Base-by-base conservation (phyloP, 176 grass and related monocot genomes). In the Eragrostis nindensis region DNA sequence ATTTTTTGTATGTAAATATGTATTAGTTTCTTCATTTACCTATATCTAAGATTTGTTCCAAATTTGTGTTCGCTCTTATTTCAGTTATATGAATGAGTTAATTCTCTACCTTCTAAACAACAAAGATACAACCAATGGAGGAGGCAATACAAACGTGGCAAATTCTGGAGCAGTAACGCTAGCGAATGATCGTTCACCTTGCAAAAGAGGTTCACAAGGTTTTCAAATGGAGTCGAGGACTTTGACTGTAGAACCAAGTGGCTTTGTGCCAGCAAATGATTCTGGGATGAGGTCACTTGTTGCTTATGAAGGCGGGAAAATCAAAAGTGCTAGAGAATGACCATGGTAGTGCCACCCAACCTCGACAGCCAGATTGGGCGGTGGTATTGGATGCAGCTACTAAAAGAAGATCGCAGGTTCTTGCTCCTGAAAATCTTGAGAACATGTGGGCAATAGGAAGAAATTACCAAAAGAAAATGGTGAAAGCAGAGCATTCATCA, bases 381-480 rank as follows among this genome's bases (percentile, higher is more conserved):
- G 13, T 84, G 54, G 75, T 75, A 86, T 73, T 98, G 70, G 96
- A 95, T 62, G 96, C 96, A 83, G 90, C 92, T 87, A 93, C 90
- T 64, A 91, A 95, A 91, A 98, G 96, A 67, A 77, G 92, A 79
- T 87, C 86, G 70, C 66, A 98, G 71, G 88, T 98, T 77, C 92
- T 98, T 89, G 90, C 92, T 46, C 96, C 96, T 68, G 96, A 98
- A 76, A 98, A 98, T 89, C 88, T 98, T 87, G 96, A 98, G 48
- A 98, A 98, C 71, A 93, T 98, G 92, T 98, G 96, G 96, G 84
- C 96, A 53, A 98, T 93, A 76, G 96, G 96, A 70, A 92, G 90
- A 85, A 92, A 98, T 83, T 95, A 98, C 72, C 90, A 90, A 87
- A 95, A 98, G 88, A 98, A 98, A 85, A 89, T 93, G 46, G 53